These are phyloP conservation scores for Colletotrichum sansevieriae DNA, from an alignment of 2,329 filamentous ascomycete species.

Conservation along the genomic window DNA sequence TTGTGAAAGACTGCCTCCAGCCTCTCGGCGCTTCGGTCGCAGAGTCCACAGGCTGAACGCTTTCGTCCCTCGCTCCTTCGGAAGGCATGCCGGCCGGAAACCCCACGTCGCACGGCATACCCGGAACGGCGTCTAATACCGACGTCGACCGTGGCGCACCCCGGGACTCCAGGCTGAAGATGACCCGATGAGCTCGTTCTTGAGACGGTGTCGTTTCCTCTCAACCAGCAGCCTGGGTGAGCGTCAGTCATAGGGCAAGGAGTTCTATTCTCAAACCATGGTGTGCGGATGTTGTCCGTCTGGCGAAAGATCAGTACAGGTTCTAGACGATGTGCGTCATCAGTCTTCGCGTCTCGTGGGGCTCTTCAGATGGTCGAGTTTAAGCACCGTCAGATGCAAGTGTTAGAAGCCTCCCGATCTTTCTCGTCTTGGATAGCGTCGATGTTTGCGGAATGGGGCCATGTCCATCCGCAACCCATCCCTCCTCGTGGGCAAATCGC, in stretches of 20 bases:
- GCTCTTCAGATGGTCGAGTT: background rate
- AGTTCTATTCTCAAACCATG: background rate
- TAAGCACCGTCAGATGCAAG: background rate
- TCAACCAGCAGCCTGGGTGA: background rate
- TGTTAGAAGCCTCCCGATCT: background rate
- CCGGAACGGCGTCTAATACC: conserved; percentile 7
- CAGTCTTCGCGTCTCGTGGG: conserved; percentile 1
- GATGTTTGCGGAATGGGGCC: background rate
- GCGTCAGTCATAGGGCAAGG: background rate
- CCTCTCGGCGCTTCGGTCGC: conserved; percentile 1
- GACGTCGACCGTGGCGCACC: background rate
- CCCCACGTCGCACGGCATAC: conserved; percentile 15
- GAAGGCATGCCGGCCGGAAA: conserved; percentile 1
- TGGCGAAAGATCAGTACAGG: conserved; percentile 6
- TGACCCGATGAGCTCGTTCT: conserved; percentile 3
- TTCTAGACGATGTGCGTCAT: conserved; percentile 1
- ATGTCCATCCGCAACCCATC: conserved; percentile 3
- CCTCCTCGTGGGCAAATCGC: background rate
- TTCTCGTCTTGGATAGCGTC: background rate
- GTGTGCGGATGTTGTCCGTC: background rate
- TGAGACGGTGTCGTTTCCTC: background rate
- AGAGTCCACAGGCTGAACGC: background rate
- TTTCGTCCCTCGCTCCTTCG: background rate
- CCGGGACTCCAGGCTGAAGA: background rate
- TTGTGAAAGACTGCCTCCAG: too few relatives aligned